Percentiles rank a stretch among this genome's conserved stretches.
phyloP scores from a whole-genome alignment of 768 basidiomycete genomes.

The Jaapia argillacea region DNA sequence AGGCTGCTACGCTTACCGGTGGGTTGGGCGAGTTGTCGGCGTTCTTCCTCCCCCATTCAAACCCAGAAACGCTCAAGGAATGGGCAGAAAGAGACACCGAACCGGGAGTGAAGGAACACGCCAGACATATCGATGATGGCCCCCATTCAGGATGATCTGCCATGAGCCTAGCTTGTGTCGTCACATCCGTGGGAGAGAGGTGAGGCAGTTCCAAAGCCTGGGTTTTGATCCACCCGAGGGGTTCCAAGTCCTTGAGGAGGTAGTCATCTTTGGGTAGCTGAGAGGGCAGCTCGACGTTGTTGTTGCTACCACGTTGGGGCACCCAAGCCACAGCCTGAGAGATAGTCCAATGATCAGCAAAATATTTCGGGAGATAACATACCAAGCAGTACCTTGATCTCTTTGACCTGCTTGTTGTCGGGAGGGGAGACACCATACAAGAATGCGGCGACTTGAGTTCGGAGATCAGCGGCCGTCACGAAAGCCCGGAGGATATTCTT shows the following conservation, averaged over 20 bases:
- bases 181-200: constrained; percentile 87
- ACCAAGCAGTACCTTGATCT: constrained; percentile 63
- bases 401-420: constrained; percentile 97
- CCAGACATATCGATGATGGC: constrained; percentile 87
- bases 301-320: constrained; percentile 96
- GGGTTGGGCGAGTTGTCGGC: constrained; percentile 78
- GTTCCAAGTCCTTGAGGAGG: constrained; percentile 90
- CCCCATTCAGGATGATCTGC: constrained; percentile 93
- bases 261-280: constrained; percentile 92
- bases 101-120: constrained; percentile 95
- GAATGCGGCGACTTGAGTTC: constrained; percentile 93
- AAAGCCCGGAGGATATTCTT: constrained; percentile 96
- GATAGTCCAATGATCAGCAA: constrained; percentile 4
- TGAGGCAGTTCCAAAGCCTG: constrained; percentile 90
- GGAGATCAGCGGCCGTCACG: constrained; percentile 85
- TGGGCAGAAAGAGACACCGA: constrained; percentile 94
- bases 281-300: constrained; percentile 82
- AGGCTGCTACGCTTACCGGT: constrained; percentile 30
- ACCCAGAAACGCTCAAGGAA: constrained; percentile 82
- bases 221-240: constrained; percentile 94
- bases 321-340: constrained; percentile 83
- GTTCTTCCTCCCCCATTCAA: constrained; percentile 98
- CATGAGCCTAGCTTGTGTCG: constrained; percentile 95
- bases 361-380: neutral
- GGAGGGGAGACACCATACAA: constrained; percentile 88